These are phyloP conservation scores for Zizania latifolia DNA, from an alignment of 176 grass and related monocot genomes.

Conservation along the genomic window DNA sequence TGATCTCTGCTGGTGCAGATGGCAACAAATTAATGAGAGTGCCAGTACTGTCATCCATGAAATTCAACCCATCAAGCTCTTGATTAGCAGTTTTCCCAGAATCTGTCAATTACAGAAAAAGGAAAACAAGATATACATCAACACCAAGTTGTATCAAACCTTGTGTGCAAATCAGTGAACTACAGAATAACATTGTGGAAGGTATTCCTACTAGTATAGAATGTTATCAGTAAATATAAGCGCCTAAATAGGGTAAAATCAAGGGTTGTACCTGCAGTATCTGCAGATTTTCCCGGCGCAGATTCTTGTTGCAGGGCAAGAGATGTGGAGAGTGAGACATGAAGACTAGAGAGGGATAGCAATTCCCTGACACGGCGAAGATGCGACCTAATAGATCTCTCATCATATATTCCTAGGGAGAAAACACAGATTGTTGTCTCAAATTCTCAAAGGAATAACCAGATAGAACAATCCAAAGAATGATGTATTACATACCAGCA, in stretches of 20 bases:
- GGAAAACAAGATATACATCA: not conserved
- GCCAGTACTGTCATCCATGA: conserved; percentile 62
- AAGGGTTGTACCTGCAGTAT: conserved; percentile 17
- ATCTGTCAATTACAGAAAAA: conserved; percentile 43
- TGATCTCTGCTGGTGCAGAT: conserved; percentile 59
- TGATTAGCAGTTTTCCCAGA: conserved; percentile 50
- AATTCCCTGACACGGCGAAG: conserved; percentile 80
- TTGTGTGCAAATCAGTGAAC: not conserved
- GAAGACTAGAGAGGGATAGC: conserved; percentile 75
- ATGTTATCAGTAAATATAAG: too few relatives aligned
- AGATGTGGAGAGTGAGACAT: conserved; percentile 77
- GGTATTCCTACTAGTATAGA: not conserved
- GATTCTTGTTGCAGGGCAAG: conserved; percentile 86
- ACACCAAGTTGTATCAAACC: not conserved
- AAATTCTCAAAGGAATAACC: not conserved
- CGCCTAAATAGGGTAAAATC: too few relatives aligned
- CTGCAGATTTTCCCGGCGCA: conserved; percentile 61
- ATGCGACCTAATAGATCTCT: conserved; percentile 97
- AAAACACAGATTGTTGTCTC: conserved; percentile 9
- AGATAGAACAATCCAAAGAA: not conserved
- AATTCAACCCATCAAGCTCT: conserved; percentile 91
- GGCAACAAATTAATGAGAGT: conserved; percentile 55
- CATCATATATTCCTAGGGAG: conserved; percentile 83
- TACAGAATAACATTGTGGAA: not conserved
- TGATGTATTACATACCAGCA: conserved; percentile 46